Evolutionary conservation across 208 protist genomes (phyloP), one percentile per base, ranked within the genome.

Genomic region (Acanthamoeba culbertsoni): DNA sequence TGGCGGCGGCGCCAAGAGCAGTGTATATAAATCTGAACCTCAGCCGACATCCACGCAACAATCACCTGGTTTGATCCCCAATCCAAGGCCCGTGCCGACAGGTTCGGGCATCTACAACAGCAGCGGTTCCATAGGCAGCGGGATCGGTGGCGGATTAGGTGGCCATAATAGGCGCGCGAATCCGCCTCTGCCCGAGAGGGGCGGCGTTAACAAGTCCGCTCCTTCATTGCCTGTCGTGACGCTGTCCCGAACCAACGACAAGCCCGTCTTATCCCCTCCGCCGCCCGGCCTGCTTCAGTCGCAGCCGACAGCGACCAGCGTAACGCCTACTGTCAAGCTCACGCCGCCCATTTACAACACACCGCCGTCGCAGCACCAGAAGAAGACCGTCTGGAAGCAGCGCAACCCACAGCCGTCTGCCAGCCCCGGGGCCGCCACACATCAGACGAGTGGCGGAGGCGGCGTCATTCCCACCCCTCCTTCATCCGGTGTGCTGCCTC

Each of bases 11-110:
- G 65, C 65, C 33, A n/a, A 35, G 37, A 35, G 35, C 37, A 75
- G 65, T 75, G 65, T 75, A 75, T 75, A 75, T 75, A 75, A 35
- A n/a, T n/a, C n/a, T n/a, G n/a, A n/a, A n/a, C n/a, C n/a, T n/a
- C n/a, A n/a, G n/a, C n/a, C n/a, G n/a, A n/a, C n/a, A n/a, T n/a
- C n/a, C n/a, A n/a, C n/a, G n/a, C n/a, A n/a, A n/a, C n/a, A n/a
- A n/a, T n/a, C n/a, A n/a, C n/a, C n/a, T n/a, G n/a, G n/a, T n/a
- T n/a, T n/a, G n/a, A n/a, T n/a, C n/a, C n/a, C n/a, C n/a, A n/a
- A n/a, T n/a, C n/a, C n/a, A n/a, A n/a, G n/a, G n/a, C n/a, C n/a
- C n/a, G n/a, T n/a, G n/a, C n/a, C n/a, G n/a, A n/a, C n/a, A n/a
- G n/a, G n/a, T n/a, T n/a, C n/a, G n/a, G n/a, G n/a, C n/a, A n/a